Conservation (phyloP, 2,329 filamentous ascomycete genomes). For the Fusarium circinatum region DNA sequence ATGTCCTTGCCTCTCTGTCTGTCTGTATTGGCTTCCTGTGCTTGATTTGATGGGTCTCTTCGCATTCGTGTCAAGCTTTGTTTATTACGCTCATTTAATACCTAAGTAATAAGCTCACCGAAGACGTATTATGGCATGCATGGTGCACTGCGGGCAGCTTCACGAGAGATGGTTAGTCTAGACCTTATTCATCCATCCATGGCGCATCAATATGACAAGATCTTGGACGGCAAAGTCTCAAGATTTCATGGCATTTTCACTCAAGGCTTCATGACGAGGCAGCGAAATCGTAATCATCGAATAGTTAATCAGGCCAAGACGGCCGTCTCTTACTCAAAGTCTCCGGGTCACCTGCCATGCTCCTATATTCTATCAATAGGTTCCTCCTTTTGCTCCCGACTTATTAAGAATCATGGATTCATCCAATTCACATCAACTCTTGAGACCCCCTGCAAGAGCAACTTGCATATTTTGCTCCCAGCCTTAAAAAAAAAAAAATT, state of each 20-base stretch:
- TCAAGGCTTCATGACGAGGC: not conserved
- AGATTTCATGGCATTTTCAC: not conserved
- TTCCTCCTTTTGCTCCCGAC: not conserved
- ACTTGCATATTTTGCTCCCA: not conserved
- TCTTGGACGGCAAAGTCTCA: not conserved
- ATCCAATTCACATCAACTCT: conserved; percentile 20
- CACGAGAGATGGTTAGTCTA: not conserved
- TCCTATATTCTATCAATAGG: not conserved
- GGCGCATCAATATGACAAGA: not conserved
- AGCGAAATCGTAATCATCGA: not conserved
- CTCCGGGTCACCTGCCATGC: not conserved
- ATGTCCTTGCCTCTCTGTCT: not conserved
- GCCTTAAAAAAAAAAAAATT: not conserved
- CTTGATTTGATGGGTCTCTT: not conserved
- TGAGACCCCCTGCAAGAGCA: not conserved
- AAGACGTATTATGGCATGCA: not conserved
- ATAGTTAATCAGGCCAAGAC: not conserved
- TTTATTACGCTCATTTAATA: not conserved
- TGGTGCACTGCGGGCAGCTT: not conserved
- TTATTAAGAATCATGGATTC: conserved; percentile 31
- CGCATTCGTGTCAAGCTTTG: not conserved
- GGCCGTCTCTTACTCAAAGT: not conserved
- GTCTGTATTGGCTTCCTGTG: not conserved
- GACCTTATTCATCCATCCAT: not conserved
- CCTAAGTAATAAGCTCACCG: too few relatives aligned